Conservation (phyloP, 2,329 filamentous ascomycete species). For the Davidsoniella virescens region DNA sequence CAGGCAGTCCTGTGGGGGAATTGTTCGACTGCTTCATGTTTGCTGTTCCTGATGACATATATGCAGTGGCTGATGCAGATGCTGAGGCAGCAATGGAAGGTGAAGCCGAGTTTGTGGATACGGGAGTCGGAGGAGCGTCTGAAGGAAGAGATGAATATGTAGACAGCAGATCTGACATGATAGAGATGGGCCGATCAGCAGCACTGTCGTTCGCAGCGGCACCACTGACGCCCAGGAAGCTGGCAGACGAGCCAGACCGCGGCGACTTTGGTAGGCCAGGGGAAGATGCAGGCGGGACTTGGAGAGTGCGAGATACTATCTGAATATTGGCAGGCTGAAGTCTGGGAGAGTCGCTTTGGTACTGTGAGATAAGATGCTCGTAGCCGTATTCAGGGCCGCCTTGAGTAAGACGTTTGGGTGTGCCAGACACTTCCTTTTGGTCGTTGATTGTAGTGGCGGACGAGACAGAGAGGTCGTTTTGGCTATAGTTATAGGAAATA, state of each 20-base stretch:
- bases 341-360: slow-evolving; percentile 5
- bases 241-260: background rate
- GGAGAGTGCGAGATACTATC: slow-evolving; percentile 5
- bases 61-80: background rate
- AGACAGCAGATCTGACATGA: slow-evolving; percentile 14
- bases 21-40: too few relatives aligned
- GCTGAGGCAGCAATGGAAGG: background rate
- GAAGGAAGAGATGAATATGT: slow-evolving; percentile 17
- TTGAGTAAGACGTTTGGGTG: slow-evolving; percentile 2
- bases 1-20: background rate
- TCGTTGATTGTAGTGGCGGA: slow-evolving; percentile 15
- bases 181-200: slow-evolving; percentile 9
- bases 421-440: slow-evolving; percentile 7
- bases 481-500: too few relatives aligned
- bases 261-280: background rate
- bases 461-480: too few relatives aligned
- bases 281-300: slow-evolving; percentile 1
- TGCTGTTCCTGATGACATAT: too few relatives aligned
- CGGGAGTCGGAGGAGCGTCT: slow-evolving; percentile 14
- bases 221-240: slow-evolving; percentile 13
- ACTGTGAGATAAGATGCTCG: slow-evolving; percentile 5
- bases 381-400: slow-evolving; percentile 7
- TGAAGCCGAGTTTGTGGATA: slow-evolving; percentile 1
- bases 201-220: slow-evolving; percentile 16
- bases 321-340: too few relatives aligned